Percentiles rank a stretch among this genome's conserved stretches.
These are phyloP conservation scores for Yueomyces sp. DNA, from an alignment of 805 yeast genomes.

Conservation along the genomic window DNA sequence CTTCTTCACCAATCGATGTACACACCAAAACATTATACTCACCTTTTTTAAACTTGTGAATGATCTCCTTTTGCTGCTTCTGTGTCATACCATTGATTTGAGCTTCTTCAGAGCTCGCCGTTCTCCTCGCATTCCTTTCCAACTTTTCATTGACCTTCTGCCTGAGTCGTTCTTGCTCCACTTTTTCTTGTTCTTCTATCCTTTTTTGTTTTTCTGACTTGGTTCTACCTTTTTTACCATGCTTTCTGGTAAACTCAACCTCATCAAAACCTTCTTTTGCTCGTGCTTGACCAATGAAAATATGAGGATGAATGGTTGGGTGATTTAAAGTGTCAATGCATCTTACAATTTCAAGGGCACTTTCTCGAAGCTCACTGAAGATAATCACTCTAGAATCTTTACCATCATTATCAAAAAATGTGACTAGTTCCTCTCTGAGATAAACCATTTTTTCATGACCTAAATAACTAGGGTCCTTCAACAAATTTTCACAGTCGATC, in stretches of 20 bases:
- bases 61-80: constrained; percentile 67
- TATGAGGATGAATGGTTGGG: constrained; percentile 47
- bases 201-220: constrained; percentile 23
- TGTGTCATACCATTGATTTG: constrained; percentile 83
- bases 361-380: constrained; percentile 79
- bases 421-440: constrained; percentile 40
- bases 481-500: constrained; percentile 29
- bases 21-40: constrained; percentile 74
- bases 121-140: constrained; percentile 27
- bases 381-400: constrained; percentile 64
- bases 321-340: constrained; percentile 33
- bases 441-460: constrained; percentile 68
- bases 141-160: constrained; percentile 21
- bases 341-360: constrained; percentile 78
- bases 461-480: constrained; percentile 25
- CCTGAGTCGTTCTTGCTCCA: constrained; percentile 7
- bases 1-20: constrained; percentile 97
- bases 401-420: constrained; percentile 36
- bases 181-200: constrained; percentile 24
- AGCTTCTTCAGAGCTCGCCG: constrained; percentile 62
- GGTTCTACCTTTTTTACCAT: constrained; percentile 32
- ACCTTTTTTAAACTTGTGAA: constrained; percentile 62
- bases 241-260: constrained; percentile 31
- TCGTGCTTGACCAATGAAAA: constrained; percentile 85
- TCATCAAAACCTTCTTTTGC: constrained; percentile 61